Percentiles rank a stretch among this genome's conserved stretches.
Evolutionary conservation across 805 yeast species (phyloP).

Genomic region (Wickerhamiella vanderwaltii): DNA sequence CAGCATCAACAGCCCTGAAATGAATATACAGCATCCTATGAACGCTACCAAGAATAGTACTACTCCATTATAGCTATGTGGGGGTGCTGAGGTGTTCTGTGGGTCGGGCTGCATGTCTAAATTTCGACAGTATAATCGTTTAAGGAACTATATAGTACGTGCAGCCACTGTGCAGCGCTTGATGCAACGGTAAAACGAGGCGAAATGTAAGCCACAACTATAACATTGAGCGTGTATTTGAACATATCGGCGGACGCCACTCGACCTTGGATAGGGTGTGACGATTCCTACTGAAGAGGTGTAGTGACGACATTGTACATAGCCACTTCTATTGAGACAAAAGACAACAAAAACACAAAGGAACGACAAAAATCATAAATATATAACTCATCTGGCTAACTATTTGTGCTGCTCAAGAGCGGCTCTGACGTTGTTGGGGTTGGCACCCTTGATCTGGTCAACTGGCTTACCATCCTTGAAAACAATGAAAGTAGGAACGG

Average conservation of each 20-base stretch:
- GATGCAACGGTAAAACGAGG: too few species aligned
- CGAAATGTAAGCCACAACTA: too few species aligned
- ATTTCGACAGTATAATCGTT: not conserved
- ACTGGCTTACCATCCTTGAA: constrained; percentile 75
- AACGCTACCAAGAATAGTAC: constrained; percentile 1
- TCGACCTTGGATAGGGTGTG: too few species aligned
- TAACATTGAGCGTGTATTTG: too few species aligned
- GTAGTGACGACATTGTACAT: too few species aligned
- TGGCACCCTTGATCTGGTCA: constrained; percentile 78
- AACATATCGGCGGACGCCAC: too few species aligned
- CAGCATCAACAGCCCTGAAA: not conserved
- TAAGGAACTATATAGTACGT: not conserved
- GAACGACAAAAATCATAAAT: not conserved
- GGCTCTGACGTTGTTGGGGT: constrained; percentile 43
- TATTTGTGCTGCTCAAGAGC: constrained; percentile 47
- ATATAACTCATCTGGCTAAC: not conserved
- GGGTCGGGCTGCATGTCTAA: constrained; percentile 6
- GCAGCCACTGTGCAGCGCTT: not conserved
- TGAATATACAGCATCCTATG: constrained; percentile 4
- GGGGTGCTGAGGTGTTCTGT: not conserved
- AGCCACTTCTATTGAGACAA: too few species aligned
- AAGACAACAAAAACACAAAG: not conserved
- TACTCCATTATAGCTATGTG: not conserved
- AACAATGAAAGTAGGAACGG: constrained; percentile 60
- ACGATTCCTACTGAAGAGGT: too few species aligned